Evolutionary conservation across 2,329 filamentous ascomycete genomes (phyloP), one percentile per base, ranked within the genome.

Genomic region (Knoxdaviesia capensis): DNA sequence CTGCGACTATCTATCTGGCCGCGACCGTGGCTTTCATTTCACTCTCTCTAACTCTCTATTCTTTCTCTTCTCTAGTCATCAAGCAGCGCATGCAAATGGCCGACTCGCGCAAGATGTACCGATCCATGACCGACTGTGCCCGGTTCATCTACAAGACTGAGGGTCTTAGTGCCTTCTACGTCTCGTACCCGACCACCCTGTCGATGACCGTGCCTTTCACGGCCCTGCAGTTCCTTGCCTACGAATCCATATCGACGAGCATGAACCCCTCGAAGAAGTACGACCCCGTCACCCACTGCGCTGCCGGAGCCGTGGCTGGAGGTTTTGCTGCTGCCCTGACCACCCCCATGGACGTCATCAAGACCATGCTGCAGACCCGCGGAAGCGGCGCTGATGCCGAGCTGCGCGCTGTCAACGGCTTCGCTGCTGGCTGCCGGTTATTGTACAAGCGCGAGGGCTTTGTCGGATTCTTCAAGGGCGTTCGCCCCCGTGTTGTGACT

Each of bases 61-160:
- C n/a, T n/a, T n/a, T n/a, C n/a, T n/a, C 28, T 8, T 33, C 8
- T 35, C 31, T 54, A 94, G 90, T 98, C 47, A 94, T 98, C 66
- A 98, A 98, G 64, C 90, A 98, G 61, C 83, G 90, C 53, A 98
- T 98, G 90, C 90, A 98, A 61, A 82, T 98, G 45, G 84, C 94
- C 57, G 82, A 90, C 54, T 96, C 88, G n/a, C 77, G 77, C 50
- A 74, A 72, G 51, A 76, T 79, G 64, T 94, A 96, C 64, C 80
- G 78, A 52, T 86, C 81, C 28, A 79, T 96, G 62, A 58, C 70
- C 44, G 80, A 94, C 56, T 98, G 90, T 66, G 88, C 88, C 44
- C 75, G 71, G 56, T 80, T 84, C 50, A 80, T 98, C 46, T 94
- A 94, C 63, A 75, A 71, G 53, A 79, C 75, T 41, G 90, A 98